Conservation (phyloP, 2,329 filamentous ascomycete species). For the Fusarium vanettenii region DNA sequence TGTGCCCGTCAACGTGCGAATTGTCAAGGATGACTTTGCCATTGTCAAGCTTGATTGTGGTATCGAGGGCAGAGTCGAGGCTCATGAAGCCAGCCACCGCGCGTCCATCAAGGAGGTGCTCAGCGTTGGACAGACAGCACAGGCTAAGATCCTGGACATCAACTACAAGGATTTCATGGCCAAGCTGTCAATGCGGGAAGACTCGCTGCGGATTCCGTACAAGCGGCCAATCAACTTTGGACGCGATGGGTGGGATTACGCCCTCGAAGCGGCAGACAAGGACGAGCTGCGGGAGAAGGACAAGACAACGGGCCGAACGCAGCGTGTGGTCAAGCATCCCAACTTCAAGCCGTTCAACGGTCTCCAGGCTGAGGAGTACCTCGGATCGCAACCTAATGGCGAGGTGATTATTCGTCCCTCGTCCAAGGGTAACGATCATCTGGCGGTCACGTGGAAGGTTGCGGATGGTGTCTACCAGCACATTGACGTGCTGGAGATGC, state of each 20-base stretch:
- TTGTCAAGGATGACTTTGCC: constrained; percentile 91
- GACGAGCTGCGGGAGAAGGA: constrained; percentile 89
- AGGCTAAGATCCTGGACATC: constrained; percentile 87
- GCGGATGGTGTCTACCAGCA: constrained; percentile 97
- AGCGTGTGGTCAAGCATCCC: constrained; percentile 97
- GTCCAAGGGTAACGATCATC: constrained; percentile 93
- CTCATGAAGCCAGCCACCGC: constrained; percentile 82
- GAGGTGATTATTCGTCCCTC: constrained; percentile 96
- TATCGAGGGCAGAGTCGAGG: constrained; percentile 87
- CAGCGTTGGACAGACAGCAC: constrained; percentile 83
- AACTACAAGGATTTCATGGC: constrained; percentile 88
- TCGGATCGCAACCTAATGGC: constrained; percentile 85
- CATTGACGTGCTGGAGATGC: constrained; percentile 94
- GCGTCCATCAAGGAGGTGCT: constrained; percentile 79
- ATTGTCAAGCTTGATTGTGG: constrained; percentile 95
- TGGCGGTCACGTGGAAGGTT: constrained; percentile 98
- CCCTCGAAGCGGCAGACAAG: constrained; percentile 82
- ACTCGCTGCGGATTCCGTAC: constrained; percentile 79
- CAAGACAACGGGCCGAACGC: constrained; percentile 83
- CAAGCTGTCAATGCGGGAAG: constrained; percentile 86
- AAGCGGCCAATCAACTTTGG: constrained; percentile 77
- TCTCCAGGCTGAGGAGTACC: constrained; percentile 90
- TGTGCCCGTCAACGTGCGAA: constrained; percentile 86
- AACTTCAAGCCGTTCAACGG: constrained; percentile 95
- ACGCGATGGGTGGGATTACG: constrained; percentile 87